Percentiles rank a stretch among this genome's conserved stretches.
phyloP scores from a whole-genome alignment of 164 flowering plant genomes.

The Warburgia ugandensis region DNA sequence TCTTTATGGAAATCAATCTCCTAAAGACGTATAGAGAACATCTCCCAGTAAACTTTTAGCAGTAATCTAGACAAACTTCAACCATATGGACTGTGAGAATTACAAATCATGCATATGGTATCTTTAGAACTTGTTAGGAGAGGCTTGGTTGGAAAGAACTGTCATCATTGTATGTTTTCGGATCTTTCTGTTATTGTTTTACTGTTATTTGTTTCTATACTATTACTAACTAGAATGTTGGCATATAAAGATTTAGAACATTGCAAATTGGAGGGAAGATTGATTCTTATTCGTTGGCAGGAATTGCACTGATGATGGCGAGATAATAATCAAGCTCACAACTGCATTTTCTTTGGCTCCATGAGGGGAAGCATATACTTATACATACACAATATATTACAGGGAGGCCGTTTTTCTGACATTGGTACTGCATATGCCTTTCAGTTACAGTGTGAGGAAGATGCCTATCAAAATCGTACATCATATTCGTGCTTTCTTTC shows the following conservation, averaged over 20 bases:
- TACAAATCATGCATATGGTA: neutral
- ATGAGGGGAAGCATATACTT: neutral
- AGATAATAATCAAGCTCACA: neutral
- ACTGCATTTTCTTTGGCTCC: neutral
- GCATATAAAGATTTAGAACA: neutral
- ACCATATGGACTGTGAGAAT: no score
- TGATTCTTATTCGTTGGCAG: no score
- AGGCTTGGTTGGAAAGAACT: neutral
- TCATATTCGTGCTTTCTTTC: neutral
- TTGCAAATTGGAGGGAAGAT: no score
- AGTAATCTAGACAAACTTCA: no score
- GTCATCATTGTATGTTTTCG: neutral
- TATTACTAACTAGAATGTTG: neutral
- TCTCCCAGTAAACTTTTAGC: no score
- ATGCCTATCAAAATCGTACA: neutral
- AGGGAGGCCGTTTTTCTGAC: neutral
- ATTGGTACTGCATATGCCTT: neutral
- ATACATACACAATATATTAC: neutral
- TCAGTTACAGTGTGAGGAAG: conserved; percentile 6
- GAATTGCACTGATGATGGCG: neutral
- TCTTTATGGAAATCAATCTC: no score
- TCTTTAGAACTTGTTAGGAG: neutral
- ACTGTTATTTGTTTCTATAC: neutral
- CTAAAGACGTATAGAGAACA: no score
- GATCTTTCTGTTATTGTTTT: neutral